A percentile compares a stretch with the other conserved stretches of the same genome.
These are phyloP conservation scores for Allomyces macrogynus DNA, from an alignment of 192 early-diverging fungal species.

Conservation along the genomic window DNA sequence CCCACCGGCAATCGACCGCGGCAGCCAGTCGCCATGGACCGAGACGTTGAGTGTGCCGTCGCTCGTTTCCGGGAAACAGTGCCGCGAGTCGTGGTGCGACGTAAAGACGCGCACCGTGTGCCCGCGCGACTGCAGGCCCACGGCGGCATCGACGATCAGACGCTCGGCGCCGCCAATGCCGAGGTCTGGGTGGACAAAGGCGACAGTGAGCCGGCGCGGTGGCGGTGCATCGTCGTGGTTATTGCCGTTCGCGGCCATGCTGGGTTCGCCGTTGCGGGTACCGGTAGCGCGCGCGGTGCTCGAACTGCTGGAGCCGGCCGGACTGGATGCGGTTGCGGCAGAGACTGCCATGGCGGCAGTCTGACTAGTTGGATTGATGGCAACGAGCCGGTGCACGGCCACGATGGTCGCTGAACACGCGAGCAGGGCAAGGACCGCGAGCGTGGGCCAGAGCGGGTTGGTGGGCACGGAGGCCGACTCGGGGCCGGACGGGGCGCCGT, in stretches of 20 bases:
- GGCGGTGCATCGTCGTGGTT: not conserved
- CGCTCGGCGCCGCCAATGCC: conserved; percentile 93
- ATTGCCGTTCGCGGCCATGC: not conserved
- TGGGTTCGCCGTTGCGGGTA: not conserved
- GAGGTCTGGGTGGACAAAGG: conserved; percentile 81
- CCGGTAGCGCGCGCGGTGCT: not conserved
- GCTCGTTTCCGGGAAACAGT: conserved; percentile 81
- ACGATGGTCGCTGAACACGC: too few species aligned
- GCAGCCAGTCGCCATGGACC: conserved; percentile 54
- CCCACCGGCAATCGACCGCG: conserved; percentile 42
- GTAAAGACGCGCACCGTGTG: conserved; percentile 70
- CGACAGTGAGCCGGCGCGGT: conserved; percentile 26
- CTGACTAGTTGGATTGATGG: not conserved
- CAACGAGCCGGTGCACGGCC: not conserved
- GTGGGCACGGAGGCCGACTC: not conserved
- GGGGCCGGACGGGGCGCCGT: not conserved
- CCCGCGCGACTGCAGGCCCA: conserved; percentile 54
- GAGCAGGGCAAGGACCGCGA: too few species aligned
- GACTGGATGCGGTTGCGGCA: not conserved
- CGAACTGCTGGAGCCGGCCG: not conserved
- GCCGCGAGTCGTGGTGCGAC: conserved; percentile 65
- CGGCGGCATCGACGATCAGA: conserved; percentile 77
- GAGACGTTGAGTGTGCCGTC: conserved; percentile 62
- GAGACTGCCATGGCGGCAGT: not conserved
- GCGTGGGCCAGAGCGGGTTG: not conserved